phyloP scores from a whole-genome alignment of 208 protist genomes.

The Crithidia thermophila region DNA sequence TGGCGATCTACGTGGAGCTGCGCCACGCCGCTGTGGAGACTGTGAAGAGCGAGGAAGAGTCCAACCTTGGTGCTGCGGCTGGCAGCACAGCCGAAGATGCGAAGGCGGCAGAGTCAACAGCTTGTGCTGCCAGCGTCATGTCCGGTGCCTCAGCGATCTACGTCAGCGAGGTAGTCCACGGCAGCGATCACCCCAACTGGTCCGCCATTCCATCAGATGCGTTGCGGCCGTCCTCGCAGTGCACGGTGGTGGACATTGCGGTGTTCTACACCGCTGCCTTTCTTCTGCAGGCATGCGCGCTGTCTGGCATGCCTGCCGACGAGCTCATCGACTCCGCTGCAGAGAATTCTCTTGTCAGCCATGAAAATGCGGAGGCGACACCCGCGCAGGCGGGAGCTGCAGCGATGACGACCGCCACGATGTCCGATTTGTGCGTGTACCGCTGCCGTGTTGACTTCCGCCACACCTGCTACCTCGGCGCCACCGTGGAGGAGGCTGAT shows the following conservation, averaged over 20 bases:
- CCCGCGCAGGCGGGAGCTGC: background rate
- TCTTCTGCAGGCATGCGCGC: conserved; percentile 1
- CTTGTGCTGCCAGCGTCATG: too few species aligned
- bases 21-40: background rate
- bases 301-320: too few species aligned
- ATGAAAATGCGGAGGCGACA: too few species aligned
- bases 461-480: conserved; percentile 45
- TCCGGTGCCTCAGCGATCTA: too few species aligned
- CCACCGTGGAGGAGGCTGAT: conserved; percentile 48
- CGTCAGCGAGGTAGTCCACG: conserved; percentile 25
- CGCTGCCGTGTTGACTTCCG: conserved; percentile 45
- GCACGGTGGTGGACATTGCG: conserved; percentile 9
- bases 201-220: conserved; percentile 8
- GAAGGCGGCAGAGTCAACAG: too few species aligned
- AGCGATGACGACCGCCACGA: background rate
- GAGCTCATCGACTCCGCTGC: too few species aligned
- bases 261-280: conserved; percentile 28
- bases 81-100: background rate
- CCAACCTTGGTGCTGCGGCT: background rate
- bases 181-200: conserved; percentile 31
- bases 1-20: conserved; percentile 19
- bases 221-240: background rate
- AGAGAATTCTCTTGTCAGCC: too few species aligned
- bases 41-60: background rate
- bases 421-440: conserved; percentile 35